A percentile compares a stretch with the other conserved stretches of the same genome.
Evolutionary conservation across 2,329 filamentous ascomycete species (phyloP).

Genomic region (Fusarium sp.): DNA sequence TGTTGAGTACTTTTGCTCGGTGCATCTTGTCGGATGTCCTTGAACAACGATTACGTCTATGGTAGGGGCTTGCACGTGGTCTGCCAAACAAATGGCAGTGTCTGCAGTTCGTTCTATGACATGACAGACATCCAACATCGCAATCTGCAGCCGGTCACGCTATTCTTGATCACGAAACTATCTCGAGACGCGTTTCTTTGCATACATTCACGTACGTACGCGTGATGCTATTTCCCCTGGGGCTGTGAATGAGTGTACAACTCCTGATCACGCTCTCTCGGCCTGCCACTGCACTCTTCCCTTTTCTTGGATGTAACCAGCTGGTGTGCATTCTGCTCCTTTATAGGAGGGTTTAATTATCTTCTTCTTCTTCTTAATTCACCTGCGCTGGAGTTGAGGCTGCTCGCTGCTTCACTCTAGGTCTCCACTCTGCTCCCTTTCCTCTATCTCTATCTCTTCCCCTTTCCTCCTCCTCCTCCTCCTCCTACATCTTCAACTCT

Average conservation of each 20-base stretch:
- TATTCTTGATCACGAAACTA: background rate
- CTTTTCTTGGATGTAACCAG: background rate
- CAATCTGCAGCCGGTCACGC: conserved; percentile 11
- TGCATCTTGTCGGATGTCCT: background rate
- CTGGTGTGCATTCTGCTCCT: background rate
- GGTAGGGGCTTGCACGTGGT: conserved; percentile 23
- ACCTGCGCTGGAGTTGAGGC: conserved; percentile 1
- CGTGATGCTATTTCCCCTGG: conserved; percentile 5
- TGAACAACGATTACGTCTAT: background rate
- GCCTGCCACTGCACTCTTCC: background rate
- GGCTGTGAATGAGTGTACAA: conserved; percentile 6
- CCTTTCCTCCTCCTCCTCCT: conserved; percentile 1
- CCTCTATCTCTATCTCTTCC: background rate
- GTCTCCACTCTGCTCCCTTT: conserved; percentile 7
- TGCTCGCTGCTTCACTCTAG: background rate
- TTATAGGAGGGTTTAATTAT: background rate
- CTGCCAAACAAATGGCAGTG: conserved; percentile 14
- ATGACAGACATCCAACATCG: conserved; percentile 4
- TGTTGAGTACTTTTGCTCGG: background rate
- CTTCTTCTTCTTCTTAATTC: too few relatives aligned
- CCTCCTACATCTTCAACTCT: background rate
- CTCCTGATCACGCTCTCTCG: background rate
- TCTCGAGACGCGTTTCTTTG: background rate
- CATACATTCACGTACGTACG: background rate
- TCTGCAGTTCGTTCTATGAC: background rate